Percentiles rank a stretch among this genome's conserved stretches.
phyloP scores from a whole-genome alignment of 129 eudicot species.

The Centella asiatica region DNA sequence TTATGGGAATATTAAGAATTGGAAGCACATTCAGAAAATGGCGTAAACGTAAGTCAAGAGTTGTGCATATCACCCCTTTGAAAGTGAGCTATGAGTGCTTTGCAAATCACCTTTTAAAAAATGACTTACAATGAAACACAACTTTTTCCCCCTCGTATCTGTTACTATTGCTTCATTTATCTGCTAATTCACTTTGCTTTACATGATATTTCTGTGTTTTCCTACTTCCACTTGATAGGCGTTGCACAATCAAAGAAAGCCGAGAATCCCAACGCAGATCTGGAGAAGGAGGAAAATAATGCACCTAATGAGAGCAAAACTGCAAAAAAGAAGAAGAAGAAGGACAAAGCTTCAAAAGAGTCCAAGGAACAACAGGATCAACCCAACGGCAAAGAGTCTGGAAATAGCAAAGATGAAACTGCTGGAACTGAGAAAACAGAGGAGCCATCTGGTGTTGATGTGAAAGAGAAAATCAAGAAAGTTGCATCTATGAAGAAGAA shows the following conservation, averaged over 20 bases:
- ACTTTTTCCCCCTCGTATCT: not conserved
- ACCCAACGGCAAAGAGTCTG: constrained; percentile 27
- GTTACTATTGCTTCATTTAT: not conserved
- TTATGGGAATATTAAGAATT: too few species aligned
- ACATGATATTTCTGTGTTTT: not conserved
- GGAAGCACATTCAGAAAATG: too few species aligned
- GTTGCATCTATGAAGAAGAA: constrained; percentile 73
- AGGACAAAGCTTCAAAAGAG: constrained; percentile 64
- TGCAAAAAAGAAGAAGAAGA: constrained; percentile 81
- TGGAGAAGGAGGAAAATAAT: constrained; percentile 47
- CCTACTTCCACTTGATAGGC: constrained; percentile 29
- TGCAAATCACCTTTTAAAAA: too few species aligned
- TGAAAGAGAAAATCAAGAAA: constrained; percentile 75
- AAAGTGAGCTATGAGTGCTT: too few species aligned
- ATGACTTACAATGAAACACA: too few species aligned
- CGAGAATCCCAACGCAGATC: constrained; percentile 40
- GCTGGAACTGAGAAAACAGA: constrained; percentile 44
- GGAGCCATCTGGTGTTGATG: constrained; percentile 48
- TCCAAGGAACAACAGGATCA: constrained; percentile 54
- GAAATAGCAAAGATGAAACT: constrained; percentile 27
- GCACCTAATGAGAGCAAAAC: constrained; percentile 51
- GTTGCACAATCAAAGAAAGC: constrained; percentile 37
- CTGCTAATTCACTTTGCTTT: not conserved
- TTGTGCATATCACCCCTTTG: too few species aligned
- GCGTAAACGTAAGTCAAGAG: too few species aligned